phyloP scores from a whole-genome alignment of 306 rosid species.

The Acacia confusa region DNA sequence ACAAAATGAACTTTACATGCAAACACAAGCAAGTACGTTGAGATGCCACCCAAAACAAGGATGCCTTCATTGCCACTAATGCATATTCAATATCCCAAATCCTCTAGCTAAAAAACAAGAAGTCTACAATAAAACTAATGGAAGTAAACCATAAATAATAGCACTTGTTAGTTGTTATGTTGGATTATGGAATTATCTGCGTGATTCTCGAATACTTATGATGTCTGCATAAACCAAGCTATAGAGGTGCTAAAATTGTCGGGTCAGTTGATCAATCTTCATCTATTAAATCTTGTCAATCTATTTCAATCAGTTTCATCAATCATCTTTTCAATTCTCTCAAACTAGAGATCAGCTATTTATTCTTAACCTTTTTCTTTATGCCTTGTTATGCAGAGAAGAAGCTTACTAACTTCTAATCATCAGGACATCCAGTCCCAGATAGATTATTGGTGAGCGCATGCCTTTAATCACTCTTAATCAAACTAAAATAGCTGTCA shows the following conservation, averaged over 20 bases:
- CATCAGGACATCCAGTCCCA: neutral
- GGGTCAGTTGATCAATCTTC: neutral
- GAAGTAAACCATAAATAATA: neutral
- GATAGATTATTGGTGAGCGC: constrained; percentile 10
- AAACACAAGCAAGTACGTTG: neutral
- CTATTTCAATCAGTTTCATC: constrained; percentile 17
- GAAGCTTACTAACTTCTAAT: neutral
- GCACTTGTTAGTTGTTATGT: constrained; percentile 12
- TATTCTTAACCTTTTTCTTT: neutral
- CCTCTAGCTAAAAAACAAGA: neutral
- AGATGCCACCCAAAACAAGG: neutral
- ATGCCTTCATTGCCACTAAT: constrained; percentile 16
- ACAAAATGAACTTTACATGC: neutral
- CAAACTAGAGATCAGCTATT: neutral
- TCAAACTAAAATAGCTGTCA: constrained; percentile 13
- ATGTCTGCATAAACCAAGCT: neutral
- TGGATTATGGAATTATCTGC: neutral
- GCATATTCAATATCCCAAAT: constrained; percentile 9
- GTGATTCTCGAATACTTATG: neutral
- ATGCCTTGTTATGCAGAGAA: neutral
- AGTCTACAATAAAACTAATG: neutral
- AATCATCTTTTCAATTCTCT: constrained; percentile 8
- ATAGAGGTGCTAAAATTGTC: constrained; percentile 21
- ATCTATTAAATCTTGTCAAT: neutral
- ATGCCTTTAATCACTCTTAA: neutral